A percentile compares a stretch with the other conserved stretches of the same genome.
Conservation (phyloP, 306 rosid genomes). For the Dalbergia oliveri region DNA sequence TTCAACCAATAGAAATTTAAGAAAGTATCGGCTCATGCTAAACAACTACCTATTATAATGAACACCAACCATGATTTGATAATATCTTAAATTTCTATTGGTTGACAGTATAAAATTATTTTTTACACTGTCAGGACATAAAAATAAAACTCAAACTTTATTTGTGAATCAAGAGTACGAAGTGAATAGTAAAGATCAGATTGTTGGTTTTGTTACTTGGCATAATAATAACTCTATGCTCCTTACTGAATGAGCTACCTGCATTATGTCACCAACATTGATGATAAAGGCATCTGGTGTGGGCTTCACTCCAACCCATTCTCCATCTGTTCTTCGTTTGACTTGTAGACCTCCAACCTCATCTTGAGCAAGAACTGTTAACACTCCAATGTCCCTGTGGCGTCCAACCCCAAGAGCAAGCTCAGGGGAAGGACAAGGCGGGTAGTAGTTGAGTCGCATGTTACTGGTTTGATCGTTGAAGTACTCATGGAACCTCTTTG, state of each 20-base stretch:
- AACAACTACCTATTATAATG: no score
- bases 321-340: slow-evolving; percentile 54
- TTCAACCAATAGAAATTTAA: no score
- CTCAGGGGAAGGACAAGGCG: slow-evolving; percentile 69
- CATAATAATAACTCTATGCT: no score
- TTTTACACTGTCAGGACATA: no score
- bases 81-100: no score
- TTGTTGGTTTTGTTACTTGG: no score
- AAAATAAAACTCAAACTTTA: no score
- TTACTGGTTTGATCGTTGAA: slow-evolving; percentile 60
- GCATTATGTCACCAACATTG: slow-evolving; percentile 68
- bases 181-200: no score
- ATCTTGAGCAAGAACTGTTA: slow-evolving; percentile 74
- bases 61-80: no score
- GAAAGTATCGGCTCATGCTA: no score
- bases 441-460: slow-evolving; percentile 65
- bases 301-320: slow-evolving; percentile 71
- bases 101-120: no score
- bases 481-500: slow-evolving; percentile 51
- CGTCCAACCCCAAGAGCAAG: slow-evolving; percentile 79
- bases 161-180: no score
- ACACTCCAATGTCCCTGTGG: slow-evolving; percentile 70
- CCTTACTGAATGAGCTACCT: slow-evolving; percentile 50
- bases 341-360: slow-evolving; percentile 75
- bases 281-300: slow-evolving; percentile 62